Evolutionary conservation across 2,329 filamentous ascomycete genomes (phyloP).

Genomic region (Hypocreales sp.): DNA sequence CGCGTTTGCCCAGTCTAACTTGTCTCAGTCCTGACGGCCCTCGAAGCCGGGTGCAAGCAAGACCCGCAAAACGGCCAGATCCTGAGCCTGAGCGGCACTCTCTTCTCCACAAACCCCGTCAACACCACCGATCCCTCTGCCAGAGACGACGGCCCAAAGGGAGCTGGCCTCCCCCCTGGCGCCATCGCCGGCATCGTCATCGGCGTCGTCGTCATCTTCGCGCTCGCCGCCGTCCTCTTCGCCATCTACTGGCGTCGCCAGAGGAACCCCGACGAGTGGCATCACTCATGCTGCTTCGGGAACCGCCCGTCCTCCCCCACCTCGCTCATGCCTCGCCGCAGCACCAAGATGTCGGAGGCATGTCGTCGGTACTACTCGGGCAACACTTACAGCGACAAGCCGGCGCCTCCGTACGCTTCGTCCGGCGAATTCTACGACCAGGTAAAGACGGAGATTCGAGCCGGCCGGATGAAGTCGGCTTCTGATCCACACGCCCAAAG

Average conservation of each 20-base stretch:
- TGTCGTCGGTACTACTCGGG: conserved; percentile 8
- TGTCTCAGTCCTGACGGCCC: conserved; percentile 26
- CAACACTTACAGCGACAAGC: conserved; percentile 6
- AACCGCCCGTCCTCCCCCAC: too few species aligned
- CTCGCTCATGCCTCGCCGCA: conserved; percentile 6
- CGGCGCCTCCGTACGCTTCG: conserved; percentile 10
- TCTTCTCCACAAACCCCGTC: conserved; percentile 22
- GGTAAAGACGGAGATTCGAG: conserved; percentile 13
- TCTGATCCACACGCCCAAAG: conserved; percentile 3
- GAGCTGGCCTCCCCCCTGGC: conserved; percentile 23
- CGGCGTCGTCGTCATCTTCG: conserved; percentile 25
- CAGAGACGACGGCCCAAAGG: conserved; percentile 6
- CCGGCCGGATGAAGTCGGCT: neutral
- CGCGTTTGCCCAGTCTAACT: conserved; percentile 3
- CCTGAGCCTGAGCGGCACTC: conserved; percentile 23
- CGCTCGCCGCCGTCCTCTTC: conserved; percentile 27
- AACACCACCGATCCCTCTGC: conserved; percentile 21
- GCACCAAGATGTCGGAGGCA: conserved; percentile 11
- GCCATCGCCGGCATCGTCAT: conserved; percentile 39
- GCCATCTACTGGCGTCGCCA: conserved; percentile 31
- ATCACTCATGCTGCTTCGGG: too few species aligned
- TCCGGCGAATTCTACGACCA: conserved; percentile 25
- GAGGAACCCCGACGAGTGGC: too few species aligned
- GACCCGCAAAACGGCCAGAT: conserved; percentile 19
- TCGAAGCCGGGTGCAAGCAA: conserved; percentile 32